phyloP scores from a whole-genome alignment of 495 filamentous ascomycete species.

The Aspergillus ostianus region DNA sequence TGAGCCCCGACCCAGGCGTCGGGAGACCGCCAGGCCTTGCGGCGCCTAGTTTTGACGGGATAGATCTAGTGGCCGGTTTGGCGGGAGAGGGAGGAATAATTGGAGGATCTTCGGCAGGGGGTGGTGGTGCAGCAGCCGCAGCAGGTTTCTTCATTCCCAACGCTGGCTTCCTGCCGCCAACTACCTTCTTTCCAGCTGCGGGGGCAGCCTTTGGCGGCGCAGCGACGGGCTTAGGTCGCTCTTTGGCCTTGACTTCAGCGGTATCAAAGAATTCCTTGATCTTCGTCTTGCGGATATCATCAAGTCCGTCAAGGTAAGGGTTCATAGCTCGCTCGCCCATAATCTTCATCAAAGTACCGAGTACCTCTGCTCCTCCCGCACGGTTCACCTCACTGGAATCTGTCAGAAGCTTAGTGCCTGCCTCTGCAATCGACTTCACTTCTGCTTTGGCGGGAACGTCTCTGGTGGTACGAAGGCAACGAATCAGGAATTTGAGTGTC shows the following conservation, averaged over 20 bases:
- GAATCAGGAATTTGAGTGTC: slow-evolving; percentile 83
- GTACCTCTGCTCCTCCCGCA: slow-evolving; percentile 82
- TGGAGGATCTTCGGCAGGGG: slow-evolving; percentile 54
- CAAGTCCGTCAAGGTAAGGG: slow-evolving; percentile 88
- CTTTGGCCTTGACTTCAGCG: slow-evolving; percentile 95
- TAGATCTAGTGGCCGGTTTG: slow-evolving; percentile 50
- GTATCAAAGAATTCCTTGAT: slow-evolving; percentile 92
- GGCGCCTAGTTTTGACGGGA: slow-evolving; percentile 61
- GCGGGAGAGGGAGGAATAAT: slow-evolving; percentile 44
- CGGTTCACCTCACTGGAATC: slow-evolving; percentile 83
- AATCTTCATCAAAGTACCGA: slow-evolving; percentile 98
- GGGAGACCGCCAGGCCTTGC: slow-evolving; percentile 62
- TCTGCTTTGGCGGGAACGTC: slow-evolving; percentile 81
- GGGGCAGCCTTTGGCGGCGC: slow-evolving; percentile 59
- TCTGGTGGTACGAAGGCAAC: slow-evolving; percentile 79
- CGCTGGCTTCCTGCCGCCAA: slow-evolving; percentile 53
- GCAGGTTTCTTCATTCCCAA: slow-evolving; percentile 53
- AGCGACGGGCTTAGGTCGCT: slow-evolving; percentile 82
- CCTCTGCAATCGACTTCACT: slow-evolving; percentile 80
- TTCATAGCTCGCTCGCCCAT: slow-evolving; percentile 97
- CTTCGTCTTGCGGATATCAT: slow-evolving; percentile 94
- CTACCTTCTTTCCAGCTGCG: slow-evolving; percentile 44
- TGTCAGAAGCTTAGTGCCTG: slow-evolving; percentile 80
- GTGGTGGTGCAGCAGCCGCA: slow-evolving; percentile 54
- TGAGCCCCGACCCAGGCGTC: slow-evolving; percentile 60